phyloP scores from a whole-genome alignment of 257 asterid genomes.

The Cruciata laevipes region DNA sequence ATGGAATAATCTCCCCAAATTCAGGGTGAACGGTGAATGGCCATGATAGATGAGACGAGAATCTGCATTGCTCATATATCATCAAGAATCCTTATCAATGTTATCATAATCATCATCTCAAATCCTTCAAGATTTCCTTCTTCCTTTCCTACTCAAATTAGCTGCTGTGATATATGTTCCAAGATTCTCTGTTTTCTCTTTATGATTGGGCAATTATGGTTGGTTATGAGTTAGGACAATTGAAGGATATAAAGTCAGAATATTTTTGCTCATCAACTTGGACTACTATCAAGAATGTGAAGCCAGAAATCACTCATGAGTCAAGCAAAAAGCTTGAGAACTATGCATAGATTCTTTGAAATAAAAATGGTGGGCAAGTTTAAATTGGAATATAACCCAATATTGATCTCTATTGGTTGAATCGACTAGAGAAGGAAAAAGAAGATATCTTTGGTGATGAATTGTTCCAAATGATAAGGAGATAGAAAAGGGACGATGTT shows the following conservation, averaged over 20 bases:
- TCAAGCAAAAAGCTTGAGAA: slow-evolving; percentile 19
- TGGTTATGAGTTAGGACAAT: slow-evolving; percentile 2
- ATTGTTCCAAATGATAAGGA: slow-evolving; percentile 65
- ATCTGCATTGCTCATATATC: slow-evolving; percentile 22
- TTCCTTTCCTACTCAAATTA: neutral
- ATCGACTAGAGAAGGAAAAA: slow-evolving; percentile 18
- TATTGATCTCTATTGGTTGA: slow-evolving; percentile 24
- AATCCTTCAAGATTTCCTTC: slow-evolving; percentile 7
- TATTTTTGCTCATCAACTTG: slow-evolving; percentile 8
- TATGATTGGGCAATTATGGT: slow-evolving; percentile 21
- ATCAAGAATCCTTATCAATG: slow-evolving; percentile 30
- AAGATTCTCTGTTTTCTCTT: slow-evolving; percentile 7
- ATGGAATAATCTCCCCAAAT: slow-evolving; percentile 12
- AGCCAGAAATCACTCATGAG: neutral
- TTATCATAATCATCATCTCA: slow-evolving; percentile 14
- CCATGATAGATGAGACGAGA: slow-evolving; percentile 21
- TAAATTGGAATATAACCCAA: slow-evolving; percentile 14
- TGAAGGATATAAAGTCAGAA: slow-evolving; percentile 12
- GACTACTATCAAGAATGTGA: neutral
- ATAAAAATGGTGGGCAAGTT: slow-evolving; percentile 8
- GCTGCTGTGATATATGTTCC: slow-evolving; percentile 5
- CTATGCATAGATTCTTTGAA: slow-evolving; percentile 33
- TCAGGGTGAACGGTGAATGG: slow-evolving; percentile 34
- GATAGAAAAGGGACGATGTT: slow-evolving; percentile 24
- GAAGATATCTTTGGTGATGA: slow-evolving; percentile 37